Evolutionary conservation across 257 asterid species (phyloP).

Genomic region (Avicennia marina): DNA sequence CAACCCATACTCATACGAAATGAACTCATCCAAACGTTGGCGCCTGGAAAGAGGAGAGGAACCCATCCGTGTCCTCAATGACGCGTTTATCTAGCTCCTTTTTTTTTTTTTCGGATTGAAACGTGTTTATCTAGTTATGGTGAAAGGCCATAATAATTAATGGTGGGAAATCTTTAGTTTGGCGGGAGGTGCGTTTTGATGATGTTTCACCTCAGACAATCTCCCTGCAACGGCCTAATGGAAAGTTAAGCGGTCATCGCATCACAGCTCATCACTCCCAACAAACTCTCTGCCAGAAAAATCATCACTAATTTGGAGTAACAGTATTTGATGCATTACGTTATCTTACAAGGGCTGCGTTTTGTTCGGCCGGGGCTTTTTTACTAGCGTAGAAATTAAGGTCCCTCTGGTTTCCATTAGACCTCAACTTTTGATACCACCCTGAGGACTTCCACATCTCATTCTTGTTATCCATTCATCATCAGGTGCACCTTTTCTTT

Average conservation of each 20-base stretch:
- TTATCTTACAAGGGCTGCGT: slow-evolving; percentile 21
- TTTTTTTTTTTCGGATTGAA: too few relatives aligned
- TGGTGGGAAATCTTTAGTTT: background rate
- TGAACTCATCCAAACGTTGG: too few relatives aligned
- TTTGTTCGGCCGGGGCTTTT: slow-evolving; percentile 18
- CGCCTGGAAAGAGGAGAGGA: too few relatives aligned
- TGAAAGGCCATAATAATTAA: background rate
- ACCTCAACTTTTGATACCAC: background rate
- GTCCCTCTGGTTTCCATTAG: background rate
- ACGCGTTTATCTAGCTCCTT: too few relatives aligned
- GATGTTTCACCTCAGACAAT: slow-evolving; percentile 18
- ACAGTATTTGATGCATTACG: slow-evolving; percentile 10
- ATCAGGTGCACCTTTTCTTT: slow-evolving; percentile 17
- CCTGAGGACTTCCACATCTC: slow-evolving; percentile 14
- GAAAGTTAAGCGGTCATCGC: slow-evolving; percentile 20
- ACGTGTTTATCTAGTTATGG: too few relatives aligned
- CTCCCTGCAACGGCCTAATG: slow-evolving; percentile 16
- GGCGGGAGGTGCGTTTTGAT: background rate
- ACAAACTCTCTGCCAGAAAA: slow-evolving; percentile 7
- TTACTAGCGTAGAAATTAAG: slow-evolving; percentile 9
- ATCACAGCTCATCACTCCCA: slow-evolving; percentile 15
- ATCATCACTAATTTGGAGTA: background rate
- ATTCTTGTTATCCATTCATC: slow-evolving; percentile 17
- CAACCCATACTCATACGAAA: too few relatives aligned
- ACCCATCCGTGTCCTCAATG: too few relatives aligned